phyloP scores from a whole-genome alignment of 192 early-diverging fungal species.

The Lunasporangiospora selenospora region DNA sequence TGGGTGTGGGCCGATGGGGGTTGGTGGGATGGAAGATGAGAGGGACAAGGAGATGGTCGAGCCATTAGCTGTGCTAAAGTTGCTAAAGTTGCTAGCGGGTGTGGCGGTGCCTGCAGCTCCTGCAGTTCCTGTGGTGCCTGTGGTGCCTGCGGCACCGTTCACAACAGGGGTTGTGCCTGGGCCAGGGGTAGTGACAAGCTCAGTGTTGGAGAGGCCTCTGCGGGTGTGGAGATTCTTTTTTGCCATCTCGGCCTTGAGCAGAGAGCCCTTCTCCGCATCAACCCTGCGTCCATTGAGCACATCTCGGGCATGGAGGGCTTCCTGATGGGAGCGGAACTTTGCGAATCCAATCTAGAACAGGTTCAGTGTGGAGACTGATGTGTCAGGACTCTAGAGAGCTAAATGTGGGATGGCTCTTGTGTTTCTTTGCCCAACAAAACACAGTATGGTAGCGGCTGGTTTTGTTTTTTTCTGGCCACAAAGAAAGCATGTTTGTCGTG shows the following conservation, averaged over 20 bases:
- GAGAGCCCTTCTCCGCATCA: slow-evolving; percentile 83
- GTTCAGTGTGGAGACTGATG: not conserved
- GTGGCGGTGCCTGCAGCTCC: slow-evolving; percentile 9
- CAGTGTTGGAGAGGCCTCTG: slow-evolving; percentile 71
- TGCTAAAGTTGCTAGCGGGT: too few relatives aligned
- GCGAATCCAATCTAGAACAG: slow-evolving; percentile 93
- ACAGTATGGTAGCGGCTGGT: too few relatives aligned
- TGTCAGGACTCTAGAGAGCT: not conserved
- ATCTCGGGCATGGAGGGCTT: slow-evolving; percentile 93
- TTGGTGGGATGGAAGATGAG: slow-evolving; percentile 21
- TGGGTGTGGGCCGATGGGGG: slow-evolving; percentile 44
- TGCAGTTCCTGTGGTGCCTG: slow-evolving; percentile 5
- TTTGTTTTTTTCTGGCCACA: too few relatives aligned
- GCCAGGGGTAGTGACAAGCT: slow-evolving; percentile 35
- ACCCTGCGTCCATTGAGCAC: slow-evolving; percentile 91
- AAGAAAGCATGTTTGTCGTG: too few relatives aligned
- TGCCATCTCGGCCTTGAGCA: slow-evolving; percentile 98
- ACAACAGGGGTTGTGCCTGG: slow-evolving; percentile 6
- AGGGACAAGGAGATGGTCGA: too few relatives aligned
- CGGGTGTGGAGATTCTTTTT: slow-evolving; percentile 98
- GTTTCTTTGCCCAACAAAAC: too few relatives aligned
- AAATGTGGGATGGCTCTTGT: too few relatives aligned
- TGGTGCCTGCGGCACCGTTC: not conserved
- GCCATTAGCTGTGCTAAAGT: too few relatives aligned
- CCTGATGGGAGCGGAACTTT: slow-evolving; percentile 90